Evolutionary conservation across 768 basidiomycete genomes (phyloP).

Genomic region (Amanita thiersii): DNA sequence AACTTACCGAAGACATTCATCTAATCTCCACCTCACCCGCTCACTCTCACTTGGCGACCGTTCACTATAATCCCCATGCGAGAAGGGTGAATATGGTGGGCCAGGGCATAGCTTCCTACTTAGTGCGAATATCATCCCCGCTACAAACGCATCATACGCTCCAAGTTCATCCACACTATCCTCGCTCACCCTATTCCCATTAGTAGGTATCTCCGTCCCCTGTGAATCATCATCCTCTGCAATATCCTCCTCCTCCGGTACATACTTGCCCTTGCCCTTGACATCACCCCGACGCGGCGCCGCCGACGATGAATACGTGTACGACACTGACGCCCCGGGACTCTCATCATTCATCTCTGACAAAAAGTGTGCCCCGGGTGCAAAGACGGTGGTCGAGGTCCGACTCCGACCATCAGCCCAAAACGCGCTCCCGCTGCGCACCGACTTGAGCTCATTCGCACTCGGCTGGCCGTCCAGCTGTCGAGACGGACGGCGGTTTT

Average conservation of each 20-base stretch:
- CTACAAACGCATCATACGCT: conserved; percentile 77
- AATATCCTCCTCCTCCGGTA: conserved; percentile 39
- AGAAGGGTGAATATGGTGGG: conserved; percentile 62
- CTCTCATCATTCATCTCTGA: conserved; percentile 22
- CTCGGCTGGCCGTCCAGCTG: conserved; percentile 13
- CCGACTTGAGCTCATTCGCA: conserved; percentile 31
- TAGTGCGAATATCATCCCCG: conserved; percentile 80
- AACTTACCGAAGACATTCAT: conserved; percentile 70
- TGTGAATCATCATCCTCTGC: conserved; percentile 53
- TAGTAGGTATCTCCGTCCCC: conserved; percentile 44
- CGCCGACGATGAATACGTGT: conserved; percentile 12
- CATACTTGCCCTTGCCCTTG: conserved; percentile 21
- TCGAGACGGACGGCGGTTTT: neutral
- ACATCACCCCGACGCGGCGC: conserved; percentile 17
- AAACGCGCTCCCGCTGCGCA: conserved; percentile 68
- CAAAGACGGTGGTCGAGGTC: conserved; percentile 49
- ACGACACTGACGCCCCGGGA: conserved; percentile 12
- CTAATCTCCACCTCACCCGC: conserved; percentile 62
- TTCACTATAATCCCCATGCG: conserved; percentile 28
- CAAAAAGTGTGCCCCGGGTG: conserved; percentile 29
- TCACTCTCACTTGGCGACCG: conserved; percentile 26
- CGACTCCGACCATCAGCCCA: conserved; percentile 58
- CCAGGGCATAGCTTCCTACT: conserved; percentile 68
- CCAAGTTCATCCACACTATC: conserved; percentile 64
- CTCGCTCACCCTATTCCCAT: conserved; percentile 27